These are phyloP conservation scores for Erigeron philadelphicus DNA, from an alignment of 140 eudicot species.

Conservation along the genomic window DNA sequence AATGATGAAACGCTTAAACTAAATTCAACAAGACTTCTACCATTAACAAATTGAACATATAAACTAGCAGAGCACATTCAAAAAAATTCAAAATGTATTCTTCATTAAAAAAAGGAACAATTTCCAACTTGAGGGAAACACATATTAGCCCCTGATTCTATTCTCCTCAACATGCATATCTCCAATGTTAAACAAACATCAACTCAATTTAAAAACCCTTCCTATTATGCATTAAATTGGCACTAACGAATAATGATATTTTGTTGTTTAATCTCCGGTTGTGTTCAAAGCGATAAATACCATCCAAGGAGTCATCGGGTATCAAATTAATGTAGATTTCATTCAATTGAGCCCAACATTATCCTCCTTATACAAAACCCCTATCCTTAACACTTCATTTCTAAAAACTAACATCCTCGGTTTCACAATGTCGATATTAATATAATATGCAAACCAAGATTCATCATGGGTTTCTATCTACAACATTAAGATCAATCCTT, in stretches of 20 bases:
- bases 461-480: slow-evolving; percentile 16
- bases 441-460: slow-evolving; percentile 8
- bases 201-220: slow-evolving; percentile 11
- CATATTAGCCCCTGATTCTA: neutral
- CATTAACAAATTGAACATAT: neutral
- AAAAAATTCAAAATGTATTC: neutral
- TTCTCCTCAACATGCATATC: neutral
- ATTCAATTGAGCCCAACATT: slow-evolving; percentile 3
- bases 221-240: neutral
- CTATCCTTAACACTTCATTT: neutral
- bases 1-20: neutral
- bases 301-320: neutral
- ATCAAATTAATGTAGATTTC: neutral
- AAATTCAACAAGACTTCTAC: neutral
- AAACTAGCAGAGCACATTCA: neutral
- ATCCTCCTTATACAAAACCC: slow-evolving; percentile 21
- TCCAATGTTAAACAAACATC: neutral
- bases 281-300: too few relatives aligned
- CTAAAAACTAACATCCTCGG: neutral
- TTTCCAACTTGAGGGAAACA: neutral
- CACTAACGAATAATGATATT: neutral
- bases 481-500: slow-evolving; percentile 13
- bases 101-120: neutral
- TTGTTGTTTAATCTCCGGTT: neutral
- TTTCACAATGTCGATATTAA: slow-evolving; percentile 17